Evolutionary conservation across 345 rosid genomes (phyloP), one percentile per base, ranked within the genome.

Genomic region (Isatis tinctoria): DNA sequence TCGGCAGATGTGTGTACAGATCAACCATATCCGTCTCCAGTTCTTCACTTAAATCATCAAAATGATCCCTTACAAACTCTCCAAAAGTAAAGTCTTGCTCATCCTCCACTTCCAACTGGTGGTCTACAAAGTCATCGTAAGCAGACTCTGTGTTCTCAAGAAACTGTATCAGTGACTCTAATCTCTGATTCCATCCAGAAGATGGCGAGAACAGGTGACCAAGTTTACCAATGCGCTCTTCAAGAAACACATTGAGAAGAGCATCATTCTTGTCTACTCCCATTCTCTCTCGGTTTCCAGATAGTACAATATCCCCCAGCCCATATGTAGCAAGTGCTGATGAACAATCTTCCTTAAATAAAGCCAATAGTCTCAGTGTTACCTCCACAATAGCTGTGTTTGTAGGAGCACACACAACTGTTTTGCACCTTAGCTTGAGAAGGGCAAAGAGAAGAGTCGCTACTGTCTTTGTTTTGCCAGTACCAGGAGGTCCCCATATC

Each of bases 401-500:
- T 9, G 89, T 80, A 33, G 89, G 89, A 22, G 89, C 80, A 53
- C 87, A 86, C 9, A 79, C 77, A 27, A 81, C 63, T 3, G 85
- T 78, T 62, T 71, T 75, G 64, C 82, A 83, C 24, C 57, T 76
- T 39, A 65, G 53, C 30, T 63, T 72, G 32, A 80, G 81, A 43
- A 86, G 81, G 6, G 51, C 13, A 16, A 35, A 45, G 60, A 86
- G 61, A 44, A 86, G 64, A 0, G 65, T n/a, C 4, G 82, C 67
- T 0, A 76, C 73, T 0, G 80, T 84, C 61, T 76, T 82, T 7
- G 89, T 83, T 54, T 86, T 86, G 10, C 85, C 85, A 0, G 87
- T 86, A 3, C 89, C 84, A 6, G 89, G 87, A 60, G 87, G 89
- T 8, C 87, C 89, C 87, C 84, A 82, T 1, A 83, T 74, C 9